These are phyloP conservation scores for Monosporascus sp. DNA, from an alignment of 2,329 filamentous ascomycete genomes.

Conservation along the genomic window DNA sequence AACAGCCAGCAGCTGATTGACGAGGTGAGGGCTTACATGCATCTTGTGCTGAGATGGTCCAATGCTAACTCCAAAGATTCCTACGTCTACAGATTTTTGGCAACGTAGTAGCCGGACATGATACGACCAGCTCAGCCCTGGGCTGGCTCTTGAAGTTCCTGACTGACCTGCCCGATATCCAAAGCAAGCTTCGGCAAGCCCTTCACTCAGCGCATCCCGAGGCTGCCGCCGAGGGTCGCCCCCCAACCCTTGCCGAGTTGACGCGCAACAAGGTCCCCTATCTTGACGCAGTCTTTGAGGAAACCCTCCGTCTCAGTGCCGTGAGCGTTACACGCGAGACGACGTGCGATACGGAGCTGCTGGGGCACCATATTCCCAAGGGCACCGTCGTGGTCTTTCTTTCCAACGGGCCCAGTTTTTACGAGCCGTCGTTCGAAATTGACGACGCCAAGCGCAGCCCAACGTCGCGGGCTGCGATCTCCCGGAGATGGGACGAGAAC, in stretches of 20 bases:
- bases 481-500: constrained; percentile 2
- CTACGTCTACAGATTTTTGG: constrained; percentile 3
- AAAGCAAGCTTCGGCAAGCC: constrained; percentile 2
- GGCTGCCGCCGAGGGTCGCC: neutral
- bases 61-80: no score
- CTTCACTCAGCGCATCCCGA: neutral
- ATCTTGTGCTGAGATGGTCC: no score
- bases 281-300: constrained; percentile 13
- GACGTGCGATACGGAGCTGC: constrained; percentile 4
- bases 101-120: constrained; percentile 4
- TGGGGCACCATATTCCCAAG: constrained; percentile 15
- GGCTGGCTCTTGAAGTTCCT: constrained; percentile 7
- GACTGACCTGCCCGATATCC: neutral
- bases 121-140: constrained; percentile 6
- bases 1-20: neutral
- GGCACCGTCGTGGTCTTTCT: constrained; percentile 10
- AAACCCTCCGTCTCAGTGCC: constrained; percentile 3
- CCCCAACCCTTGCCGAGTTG: constrained; percentile 4
- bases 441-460: constrained; percentile 5
- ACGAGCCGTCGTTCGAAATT: constrained; percentile 4
- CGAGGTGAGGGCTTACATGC: no score
- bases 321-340: constrained; percentile 3
- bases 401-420: constrained; percentile 10
- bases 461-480: neutral
- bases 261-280: constrained; percentile 1